Evolutionary conservation across 1,284 basidiomycete genomes (phyloP), one percentile per base, ranked within the genome.

Genomic region (Meripilus lineatus): DNA sequence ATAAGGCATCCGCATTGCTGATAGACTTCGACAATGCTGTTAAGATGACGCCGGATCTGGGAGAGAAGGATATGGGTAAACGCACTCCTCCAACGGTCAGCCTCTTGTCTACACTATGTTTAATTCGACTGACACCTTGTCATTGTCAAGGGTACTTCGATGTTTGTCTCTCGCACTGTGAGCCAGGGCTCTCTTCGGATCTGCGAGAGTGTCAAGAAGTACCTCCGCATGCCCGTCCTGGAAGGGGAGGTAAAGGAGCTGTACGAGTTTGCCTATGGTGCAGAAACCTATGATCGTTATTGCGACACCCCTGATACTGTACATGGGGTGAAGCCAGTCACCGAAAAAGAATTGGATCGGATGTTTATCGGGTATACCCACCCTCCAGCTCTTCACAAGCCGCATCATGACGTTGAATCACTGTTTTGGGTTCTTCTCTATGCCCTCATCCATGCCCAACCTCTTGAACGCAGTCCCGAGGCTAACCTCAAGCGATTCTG

Each of bases 371-470:
- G n/a, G n/a, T n/a, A n/a, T n/a, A n/a, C n/a, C n/a, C n/a, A n/a
- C n/a, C n/a, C n/a, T n/a, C n/a, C n/a, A n/a, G n/a, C n/a, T n/a
- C n/a, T n/a, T n/a, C n/a, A n/a, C n/a, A n/a, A 5, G 44, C n/a
- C n/a, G n/a, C n/a, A n/a, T n/a, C n/a, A n/a, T n/a, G n/a, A n/a
- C n/a, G n/a, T n/a, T n/a, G n/a, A 45, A 26, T 40, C 44, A 11
- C 7, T 28, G 7, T 45, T 40, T 38, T 45, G 44, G 44, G 25
- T 32, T 20, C 20, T 45, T 3, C n/a, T 34, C 6, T 14, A 14
- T 23, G 4, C 18, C 17, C 7, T 32, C 6, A 10, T 45, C 15
- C 38, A 35, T 8, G 17, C 38, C 7, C 7, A 10, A 4, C 38
- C 38, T 14, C 23, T 28, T 15, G 36, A 39, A n/a, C n/a, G n/a